Base-by-base conservation (phyloP, 2,329 filamentous ascomycete genomes). In the Cordyceps javanica region DNA sequence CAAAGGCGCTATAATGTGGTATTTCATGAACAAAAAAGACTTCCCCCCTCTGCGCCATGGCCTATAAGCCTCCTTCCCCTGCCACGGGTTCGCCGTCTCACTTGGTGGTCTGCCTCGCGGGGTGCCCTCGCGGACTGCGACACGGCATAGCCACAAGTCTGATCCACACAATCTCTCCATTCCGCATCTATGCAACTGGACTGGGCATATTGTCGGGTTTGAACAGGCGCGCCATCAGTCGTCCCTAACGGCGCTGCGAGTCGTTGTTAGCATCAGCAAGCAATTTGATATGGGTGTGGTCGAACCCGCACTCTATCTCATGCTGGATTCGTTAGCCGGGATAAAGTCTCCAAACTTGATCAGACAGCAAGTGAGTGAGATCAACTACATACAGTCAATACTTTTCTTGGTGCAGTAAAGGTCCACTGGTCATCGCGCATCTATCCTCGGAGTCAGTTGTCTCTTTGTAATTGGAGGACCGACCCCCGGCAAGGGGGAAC, bases 351-450 rank as follows among this genome's bases (percentile, higher is more conserved):
- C 16, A 5, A 42, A 52, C 21, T 11, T 13, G 9, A 5, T 13
- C 26, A 32, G n/a, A n/a, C n/a, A n/a, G n/a, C n/a, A 23, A 26
- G 10, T 30, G 21, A 36, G 26, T 3, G n/a, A 23, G 14, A 39
- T 41, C 11, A 26, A 26, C 45, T 36, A 57, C 49, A 7, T 30
- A 25, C 38, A 30, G 36, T 26, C 16, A 42, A 45, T 36, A 45
- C 23, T 36, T 44, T 45, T 36, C 44, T 59, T 2, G 67, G 66
- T 6, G 63, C 65, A 26, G 60, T 65, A 45, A 69, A 69, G 30
- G 57, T 61, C 66, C 66, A 69, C 41, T 67, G 65, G 60, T 69
- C 66, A 21, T 69, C 63, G 58, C 60, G 65, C 64, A 67, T 59
- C 67, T 69, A 58, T 55, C 53, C 14, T n/a, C 44, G 30, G 41